Evolutionary conservation across 2,329 filamentous ascomycete genomes (phyloP), one percentile per base, ranked within the genome.

Genomic region (Lachnellula arida): DNA sequence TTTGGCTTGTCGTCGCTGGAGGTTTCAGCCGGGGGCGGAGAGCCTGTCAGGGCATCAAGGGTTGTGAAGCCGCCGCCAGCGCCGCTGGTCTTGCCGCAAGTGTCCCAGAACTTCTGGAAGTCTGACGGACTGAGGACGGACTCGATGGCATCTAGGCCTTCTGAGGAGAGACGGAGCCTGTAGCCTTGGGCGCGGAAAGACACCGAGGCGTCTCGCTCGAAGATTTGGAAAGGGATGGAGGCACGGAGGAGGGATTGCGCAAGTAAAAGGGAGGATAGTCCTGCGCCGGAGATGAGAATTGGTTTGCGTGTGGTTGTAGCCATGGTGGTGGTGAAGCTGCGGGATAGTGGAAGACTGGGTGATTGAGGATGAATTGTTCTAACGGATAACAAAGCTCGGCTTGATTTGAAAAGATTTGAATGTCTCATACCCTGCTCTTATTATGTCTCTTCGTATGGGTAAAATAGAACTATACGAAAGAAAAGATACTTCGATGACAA

Each of bases 111-210:
- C n/a, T 68, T 74, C 39, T 75, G 61, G 65, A 76, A 86, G 0
- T 62, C 65, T 3, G 74, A 68, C 0, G 76, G 69, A 8, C 75
- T 72, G 2, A 87, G 77, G 0, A 81, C 82, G 0, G 77, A 74
- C 61, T 87, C 81, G 53, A 87, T 82, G 22, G 83, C 81, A 62
- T 82, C 78, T 1, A 86, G 72, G 0, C 82, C 82, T 61, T 82
- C 75, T 0, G 68, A 51, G 0, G 81, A 84, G 2, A 86, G 74
- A 12, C 83, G 79, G 6, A 86, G 72, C 2, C 83, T 72, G 68
- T 87, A 86, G 0, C 84, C 84, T 65, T 87, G 84, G 0, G 78
- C 81, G 46, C 84, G 82, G 62, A 82, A 84, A 1, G 74, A 66
- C n/a, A 77, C 68, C 2, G 71, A 75, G n/a, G 70, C 68, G 59